These are phyloP conservation scores for Corrigiola litoralis DNA, from an alignment of 179 eudicot species.

Conservation along the genomic window DNA sequence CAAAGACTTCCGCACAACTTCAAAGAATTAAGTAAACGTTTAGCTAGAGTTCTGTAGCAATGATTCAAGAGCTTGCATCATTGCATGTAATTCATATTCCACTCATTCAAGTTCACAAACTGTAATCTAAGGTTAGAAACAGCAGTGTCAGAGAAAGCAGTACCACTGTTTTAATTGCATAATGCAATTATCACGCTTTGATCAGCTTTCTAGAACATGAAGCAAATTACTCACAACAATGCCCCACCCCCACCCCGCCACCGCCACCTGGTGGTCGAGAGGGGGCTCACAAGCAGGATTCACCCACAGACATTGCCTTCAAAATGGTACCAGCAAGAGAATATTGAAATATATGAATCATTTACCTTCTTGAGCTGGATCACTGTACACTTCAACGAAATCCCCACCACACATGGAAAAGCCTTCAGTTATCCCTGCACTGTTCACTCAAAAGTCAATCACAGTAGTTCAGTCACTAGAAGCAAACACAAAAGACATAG, in stretches of 20 bases:
- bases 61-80: not conserved
- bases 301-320: not conserved
- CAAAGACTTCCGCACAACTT: not conserved
- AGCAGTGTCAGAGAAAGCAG: not conserved
- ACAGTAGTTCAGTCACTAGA: conserved; percentile 7
- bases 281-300: too few species aligned
- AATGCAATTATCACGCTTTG: not conserved
- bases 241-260: not conserved
- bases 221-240: too few species aligned
- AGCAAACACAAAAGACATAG: not conserved
- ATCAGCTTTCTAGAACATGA: not conserved
- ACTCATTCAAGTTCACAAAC: not conserved
- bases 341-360: not conserved
- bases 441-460: conserved; percentile 37
- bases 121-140: not conserved
- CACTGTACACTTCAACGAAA: conserved; percentile 91
- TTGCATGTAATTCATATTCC: too few species aligned
- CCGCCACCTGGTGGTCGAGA: too few species aligned
- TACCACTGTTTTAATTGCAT: not conserved
- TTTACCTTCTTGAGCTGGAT: conserved; percentile 85
- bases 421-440: conserved; percentile 99
- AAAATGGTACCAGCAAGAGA: not conserved
- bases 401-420: conserved; percentile 99
- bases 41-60: not conserved
- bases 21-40: too few species aligned